These are phyloP conservation scores for Nitzschia sp. DNA, from an alignment of 108 stramenopile genomes.

Conservation along the genomic window DNA sequence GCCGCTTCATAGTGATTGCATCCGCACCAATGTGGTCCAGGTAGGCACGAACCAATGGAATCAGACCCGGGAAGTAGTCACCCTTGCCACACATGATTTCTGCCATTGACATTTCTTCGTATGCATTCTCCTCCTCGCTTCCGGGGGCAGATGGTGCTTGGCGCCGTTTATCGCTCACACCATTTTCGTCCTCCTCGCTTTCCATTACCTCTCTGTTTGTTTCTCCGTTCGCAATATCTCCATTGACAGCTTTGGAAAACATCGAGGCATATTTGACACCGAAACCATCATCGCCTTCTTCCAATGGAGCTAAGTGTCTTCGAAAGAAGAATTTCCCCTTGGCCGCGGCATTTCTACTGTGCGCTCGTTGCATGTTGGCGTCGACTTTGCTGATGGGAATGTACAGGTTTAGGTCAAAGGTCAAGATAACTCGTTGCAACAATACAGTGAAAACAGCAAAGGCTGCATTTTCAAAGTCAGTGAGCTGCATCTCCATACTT, in stretches of 20 bases:
- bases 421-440: slow-evolving; percentile 94
- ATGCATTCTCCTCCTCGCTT: slow-evolving; percentile 84
- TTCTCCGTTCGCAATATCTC: slow-evolving; percentile 29
- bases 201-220: neutral
- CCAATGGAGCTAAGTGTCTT: slow-evolving; percentile 90
- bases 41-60: slow-evolving; percentile 94
- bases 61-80: slow-evolving; percentile 96
- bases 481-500: slow-evolving; percentile 97
- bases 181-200: slow-evolving; percentile 42
- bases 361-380: slow-evolving; percentile 98
- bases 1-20: slow-evolving; percentile 62
- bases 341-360: slow-evolving; percentile 84
- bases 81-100: slow-evolving; percentile 98
- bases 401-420: slow-evolving; percentile 98
- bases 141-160: slow-evolving; percentile 69
- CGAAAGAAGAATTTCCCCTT: slow-evolving; percentile 95
- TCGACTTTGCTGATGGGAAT: slow-evolving; percentile 95
- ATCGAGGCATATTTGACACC: slow-evolving; percentile 82
- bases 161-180: slow-evolving; percentile 58
- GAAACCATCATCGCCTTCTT: slow-evolving; percentile 84
- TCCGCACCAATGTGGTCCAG: slow-evolving; percentile 95
- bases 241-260: slow-evolving; percentile 70
- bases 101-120: slow-evolving; percentile 96
- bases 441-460: slow-evolving; percentile 95
- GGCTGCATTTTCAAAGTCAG: slow-evolving; percentile 99